Conservation (phyloP, 202 grass and related monocot genomes). For the Schoenoplectus triqueter region DNA sequence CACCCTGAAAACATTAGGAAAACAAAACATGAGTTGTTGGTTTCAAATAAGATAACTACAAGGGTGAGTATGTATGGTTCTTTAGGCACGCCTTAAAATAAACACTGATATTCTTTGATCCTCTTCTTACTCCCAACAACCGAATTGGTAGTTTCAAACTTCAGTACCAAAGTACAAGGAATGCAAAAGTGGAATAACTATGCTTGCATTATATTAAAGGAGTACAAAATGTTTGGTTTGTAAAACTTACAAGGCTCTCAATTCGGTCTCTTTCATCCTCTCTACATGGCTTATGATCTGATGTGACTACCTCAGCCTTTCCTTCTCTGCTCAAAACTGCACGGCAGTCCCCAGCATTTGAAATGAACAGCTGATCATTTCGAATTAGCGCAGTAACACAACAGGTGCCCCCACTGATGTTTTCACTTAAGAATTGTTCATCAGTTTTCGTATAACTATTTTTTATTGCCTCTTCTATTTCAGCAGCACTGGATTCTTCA, state of each 20-base stretch:
- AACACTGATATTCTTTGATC: too few relatives aligned
- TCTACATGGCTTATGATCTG: conserved; percentile 66
- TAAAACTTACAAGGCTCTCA: conserved; percentile 64
- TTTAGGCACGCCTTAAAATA: too few relatives aligned
- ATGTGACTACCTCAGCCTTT: conserved; percentile 79
- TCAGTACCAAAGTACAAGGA: too few relatives aligned
- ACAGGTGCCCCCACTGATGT: conserved; percentile 73
- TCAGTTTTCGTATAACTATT: conserved; percentile 73
- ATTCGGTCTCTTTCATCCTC: conserved; percentile 86
- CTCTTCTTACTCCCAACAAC: too few relatives aligned
- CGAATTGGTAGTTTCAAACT: too few relatives aligned
- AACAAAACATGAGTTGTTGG: conserved; percentile 28
- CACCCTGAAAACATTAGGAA: conserved; percentile 62
- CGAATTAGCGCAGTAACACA: conserved; percentile 81
- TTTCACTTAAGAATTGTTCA: conserved; percentile 69
- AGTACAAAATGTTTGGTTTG: neutral
- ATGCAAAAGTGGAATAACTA: too few relatives aligned
- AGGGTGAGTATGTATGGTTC: too few relatives aligned
- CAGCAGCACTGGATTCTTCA: conserved; percentile 8
- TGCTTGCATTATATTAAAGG: too few relatives aligned
- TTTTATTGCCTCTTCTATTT: conserved; percentile 62
- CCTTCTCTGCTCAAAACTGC: conserved; percentile 80
- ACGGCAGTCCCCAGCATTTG: conserved; percentile 85
- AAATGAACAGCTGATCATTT: conserved; percentile 65
- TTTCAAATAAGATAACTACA: neutral